phyloP scores from a whole-genome alignment of 768 basidiomycete species.

The Sarcodon aspratus region DNA sequence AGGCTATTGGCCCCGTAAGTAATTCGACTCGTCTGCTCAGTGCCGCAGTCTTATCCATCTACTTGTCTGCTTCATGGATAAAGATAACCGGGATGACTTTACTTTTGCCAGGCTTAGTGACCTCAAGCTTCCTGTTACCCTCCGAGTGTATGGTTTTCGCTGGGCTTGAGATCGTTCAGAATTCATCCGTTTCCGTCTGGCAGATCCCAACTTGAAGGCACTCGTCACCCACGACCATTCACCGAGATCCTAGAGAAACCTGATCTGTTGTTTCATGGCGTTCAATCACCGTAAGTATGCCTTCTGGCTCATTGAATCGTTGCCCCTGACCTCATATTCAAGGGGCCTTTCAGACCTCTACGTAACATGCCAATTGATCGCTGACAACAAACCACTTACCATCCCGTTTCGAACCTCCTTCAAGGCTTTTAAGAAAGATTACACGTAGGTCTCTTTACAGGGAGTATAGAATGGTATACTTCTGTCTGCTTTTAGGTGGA shows the following conservation, averaged over 20 bases:
- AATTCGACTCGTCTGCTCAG: neutral
- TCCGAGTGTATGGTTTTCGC: slow-evolving; percentile 52
- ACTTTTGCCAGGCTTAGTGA: slow-evolving; percentile 88
- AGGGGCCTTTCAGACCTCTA: slow-evolving; percentile 89
- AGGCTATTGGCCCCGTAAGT: neutral
- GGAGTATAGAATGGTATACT: neutral
- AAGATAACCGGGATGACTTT: slow-evolving; percentile 73
- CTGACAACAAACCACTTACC: slow-evolving; percentile 88
- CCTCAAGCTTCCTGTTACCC: slow-evolving; percentile 78
- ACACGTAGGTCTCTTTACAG: slow-evolving; percentile 41
- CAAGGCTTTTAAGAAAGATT: slow-evolving; percentile 81
- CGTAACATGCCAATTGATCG: slow-evolving; percentile 84
- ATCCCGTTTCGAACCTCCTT: slow-evolving; percentile 87
- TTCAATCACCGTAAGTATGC: slow-evolving; percentile 57
- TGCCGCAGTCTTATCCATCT: neutral
- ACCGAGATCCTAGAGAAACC: slow-evolving; percentile 79
- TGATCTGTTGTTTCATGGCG: slow-evolving; percentile 73
- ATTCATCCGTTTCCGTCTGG: neutral
- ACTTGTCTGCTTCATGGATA: slow-evolving; percentile 29
- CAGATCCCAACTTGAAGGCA: slow-evolving; percentile 83
- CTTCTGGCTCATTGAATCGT: neutral
- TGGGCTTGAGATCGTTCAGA: neutral
- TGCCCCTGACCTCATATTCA: slow-evolving; percentile 5
- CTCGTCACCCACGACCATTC: slow-evolving; percentile 56
- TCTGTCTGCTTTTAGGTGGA: slow-evolving; percentile 52